phyloP scores from a whole-genome alignment of 192 early-diverging fungal genomes.

The Gonapodya sp. region DNA sequence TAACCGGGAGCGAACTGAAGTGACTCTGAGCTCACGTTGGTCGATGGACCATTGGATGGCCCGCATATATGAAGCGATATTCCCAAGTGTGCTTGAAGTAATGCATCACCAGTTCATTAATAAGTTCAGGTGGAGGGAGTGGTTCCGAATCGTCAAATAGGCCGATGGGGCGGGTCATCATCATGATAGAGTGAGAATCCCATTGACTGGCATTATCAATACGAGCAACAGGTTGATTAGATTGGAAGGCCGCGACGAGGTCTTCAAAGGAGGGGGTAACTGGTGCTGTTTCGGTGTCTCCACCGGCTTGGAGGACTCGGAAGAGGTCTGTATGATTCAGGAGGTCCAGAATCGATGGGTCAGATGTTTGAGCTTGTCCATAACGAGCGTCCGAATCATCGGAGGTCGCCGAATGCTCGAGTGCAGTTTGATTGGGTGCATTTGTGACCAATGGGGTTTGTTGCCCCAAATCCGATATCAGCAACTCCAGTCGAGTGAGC shows the following conservation, averaged over 20 bases:
- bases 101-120: not conserved
- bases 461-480: not conserved
- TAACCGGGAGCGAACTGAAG: not conserved
- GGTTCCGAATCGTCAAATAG: not conserved
- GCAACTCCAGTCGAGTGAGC: not conserved
- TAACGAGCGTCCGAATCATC: not conserved
- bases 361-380: not conserved
- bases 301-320: not conserved
- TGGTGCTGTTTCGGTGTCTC: not conserved
- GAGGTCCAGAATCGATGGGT: not conserved
- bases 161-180: not conserved
- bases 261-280: not conserved
- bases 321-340: not conserved
- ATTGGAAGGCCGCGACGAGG: not conserved
- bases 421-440: not conserved
- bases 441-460: not conserved
- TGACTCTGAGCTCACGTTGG: not conserved
- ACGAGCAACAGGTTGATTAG: not conserved
- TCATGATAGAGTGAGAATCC: not conserved
- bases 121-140: not conserved
- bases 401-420: not conserved
- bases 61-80: not conserved
- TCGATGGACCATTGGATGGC: not conserved
- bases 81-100: not conserved
- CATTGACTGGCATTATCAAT: not conserved